Percentiles rank a stretch among this genome's conserved stretches.
Conservation (phyloP, 2,329 filamentous ascomycete species). For the Dactylellina sp. region DNA sequence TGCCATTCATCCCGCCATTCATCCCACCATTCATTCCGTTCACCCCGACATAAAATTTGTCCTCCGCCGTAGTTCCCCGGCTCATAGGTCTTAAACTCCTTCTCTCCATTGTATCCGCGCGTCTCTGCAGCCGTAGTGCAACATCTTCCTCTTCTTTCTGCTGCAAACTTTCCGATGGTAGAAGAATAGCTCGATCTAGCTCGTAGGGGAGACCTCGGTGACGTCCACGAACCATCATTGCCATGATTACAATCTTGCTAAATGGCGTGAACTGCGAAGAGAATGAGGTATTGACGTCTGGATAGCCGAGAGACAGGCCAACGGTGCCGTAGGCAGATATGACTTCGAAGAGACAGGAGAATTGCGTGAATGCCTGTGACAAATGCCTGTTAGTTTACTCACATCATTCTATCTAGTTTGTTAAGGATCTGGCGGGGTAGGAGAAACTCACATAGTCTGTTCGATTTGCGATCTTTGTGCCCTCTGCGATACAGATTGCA, state of each 20-base stretch:
- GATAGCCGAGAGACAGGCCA: constrained; percentile 86
- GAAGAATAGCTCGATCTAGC: constrained; percentile 76
- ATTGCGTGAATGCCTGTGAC: constrained; percentile 58
- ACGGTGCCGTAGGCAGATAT: constrained; percentile 95
- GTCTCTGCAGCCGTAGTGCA: constrained; percentile 63
- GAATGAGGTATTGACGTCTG: constrained; percentile 80
- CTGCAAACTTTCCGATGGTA: constrained; percentile 75
- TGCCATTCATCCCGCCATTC: background rate
- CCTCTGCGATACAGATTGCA: constrained; percentile 90
- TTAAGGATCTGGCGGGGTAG: no score
- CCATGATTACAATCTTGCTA: constrained; percentile 75
- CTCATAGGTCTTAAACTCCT: constrained; percentile 45
- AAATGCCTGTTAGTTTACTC: constrained; percentile 23
- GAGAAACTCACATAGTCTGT: constrained; percentile 57
- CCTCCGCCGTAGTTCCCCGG: constrained; percentile 16
- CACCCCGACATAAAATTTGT: constrained; percentile 20
- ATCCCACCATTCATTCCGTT: background rate
- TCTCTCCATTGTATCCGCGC: constrained; percentile 42
- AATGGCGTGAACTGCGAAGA: constrained; percentile 82
- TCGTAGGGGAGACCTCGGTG: constrained; percentile 77
- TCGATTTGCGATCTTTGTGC: constrained; percentile 72
- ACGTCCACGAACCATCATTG: constrained; percentile 77
- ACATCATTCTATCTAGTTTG: no score
- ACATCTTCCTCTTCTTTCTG: constrained; percentile 71
- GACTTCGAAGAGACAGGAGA: constrained; percentile 78